Evolutionary conservation across 2,329 filamentous ascomycete genomes (phyloP), one percentile per base, ranked within the genome.

Genomic region (Apiospora koreana): DNA sequence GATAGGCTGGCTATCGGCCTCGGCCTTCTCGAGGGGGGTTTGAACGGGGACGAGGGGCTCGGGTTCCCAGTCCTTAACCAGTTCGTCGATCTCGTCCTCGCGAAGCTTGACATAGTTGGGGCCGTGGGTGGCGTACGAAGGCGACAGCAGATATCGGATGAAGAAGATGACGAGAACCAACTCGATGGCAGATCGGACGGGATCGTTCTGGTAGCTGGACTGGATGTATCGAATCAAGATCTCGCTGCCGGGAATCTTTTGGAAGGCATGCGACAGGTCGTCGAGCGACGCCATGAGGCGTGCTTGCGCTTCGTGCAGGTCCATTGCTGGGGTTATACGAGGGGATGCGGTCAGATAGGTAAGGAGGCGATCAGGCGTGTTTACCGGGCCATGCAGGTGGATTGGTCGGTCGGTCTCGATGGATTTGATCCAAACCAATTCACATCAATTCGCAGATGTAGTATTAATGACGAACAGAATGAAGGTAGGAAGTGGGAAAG

Each of bases 151-250:
- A 81, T 99, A 99, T 73, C 95, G 91, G 70, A 99, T 92, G 73
- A 97, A 97, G 84, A 99, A 99, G 69, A 99, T 89, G 76, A 99
- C 93, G 71, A 99, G 87, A 74, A 98, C 91, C 67, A 99, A 86
- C 83, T 99, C 96, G 75, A 99, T 94, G 48, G 94, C 94, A 68
- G 94, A 97, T 69, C 97, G 92, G 70, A 98, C 90, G 12, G 96
- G 96, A 77, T 99, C 96, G 80, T 99, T 93, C 84, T 99, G 96
- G 85, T 99, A 98, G 80, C 94, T 97, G 70, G 94, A 97, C 81
- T 94, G 94, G 79, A 99, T 94, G 83, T 99, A 99, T 73, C 96
- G 93, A 76, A 97, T 89, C 77, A 98, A 87, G 76, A 99, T 97
- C 54, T 95, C 93, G 41, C 95, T 98, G 68, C 96, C 96, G 41